Base-by-base conservation (phyloP, 2,329 filamentous ascomycete genomes). In the Fusarium algeriense region DNA sequence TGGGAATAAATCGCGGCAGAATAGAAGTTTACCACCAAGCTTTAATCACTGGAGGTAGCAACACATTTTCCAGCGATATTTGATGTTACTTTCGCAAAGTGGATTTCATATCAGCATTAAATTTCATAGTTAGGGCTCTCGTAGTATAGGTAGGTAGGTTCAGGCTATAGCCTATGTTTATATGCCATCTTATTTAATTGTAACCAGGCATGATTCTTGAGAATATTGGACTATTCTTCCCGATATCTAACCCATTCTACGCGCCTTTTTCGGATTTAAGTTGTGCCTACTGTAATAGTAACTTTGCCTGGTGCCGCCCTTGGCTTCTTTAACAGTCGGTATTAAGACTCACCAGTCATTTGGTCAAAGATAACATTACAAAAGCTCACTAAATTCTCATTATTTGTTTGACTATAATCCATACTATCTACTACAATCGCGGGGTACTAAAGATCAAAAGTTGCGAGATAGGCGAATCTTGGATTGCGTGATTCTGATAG, bases 401-500 rank as follows among this genome's bases (percentile, higher is more conserved):
- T 23, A 23, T 23, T 23, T 23, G 23, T 23, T 23, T 23, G 3
- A 23, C 1, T 23, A 4, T 23, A 23, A 23, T n/a, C n/a, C 7
- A 13, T 3, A 8, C 45, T 52, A 54, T 46, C 46, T 57, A 14
- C 32, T 38, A 17, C n/a, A 13, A 9, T 26, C n/a, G 37, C 35
- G 35, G n/a, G 32, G 32, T 35, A 43, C 15, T 34, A 32, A 32
- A 20, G 34, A 41, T 35, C n/a, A 56, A 9, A 60, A 48, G 59
- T n/a, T 61, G 50, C 38, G 41, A 48, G 44, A 59, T 46, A 34
- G 48, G 54, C 44, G 32, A 54, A 23, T 28, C 26, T 26, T 59
- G 26, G 59, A 75, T 75, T 73, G 73, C 73, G 73, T 75, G 64
- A 75, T 75, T 59, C 63, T 64, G 43, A 62, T 66, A 64, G 46